Conservation (phyloP, 495 filamentous ascomycete genomes). For the Trichoderma orchidacearum region DNA sequence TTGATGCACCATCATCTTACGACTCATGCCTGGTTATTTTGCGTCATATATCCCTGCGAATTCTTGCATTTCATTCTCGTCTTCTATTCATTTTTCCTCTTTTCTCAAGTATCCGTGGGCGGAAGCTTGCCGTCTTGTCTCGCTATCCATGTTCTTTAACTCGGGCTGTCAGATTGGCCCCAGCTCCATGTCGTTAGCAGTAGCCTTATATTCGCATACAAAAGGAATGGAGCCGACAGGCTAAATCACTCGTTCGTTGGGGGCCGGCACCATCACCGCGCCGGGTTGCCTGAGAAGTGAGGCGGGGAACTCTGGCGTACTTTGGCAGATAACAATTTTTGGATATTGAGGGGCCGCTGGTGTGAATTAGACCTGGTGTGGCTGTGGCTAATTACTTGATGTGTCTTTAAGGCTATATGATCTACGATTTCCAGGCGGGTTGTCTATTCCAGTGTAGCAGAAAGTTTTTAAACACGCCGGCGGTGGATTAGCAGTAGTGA, state of each 20-base stretch:
- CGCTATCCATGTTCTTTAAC: background rate
- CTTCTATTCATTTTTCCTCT: background rate
- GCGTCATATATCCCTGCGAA: background rate
- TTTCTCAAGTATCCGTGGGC: background rate
- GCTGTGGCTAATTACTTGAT: too few species aligned
- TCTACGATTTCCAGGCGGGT: too few species aligned
- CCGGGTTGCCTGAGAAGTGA: background rate
- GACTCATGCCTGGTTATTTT: too few species aligned
- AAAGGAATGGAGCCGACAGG: background rate
- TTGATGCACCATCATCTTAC: too few species aligned
- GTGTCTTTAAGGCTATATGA: conserved; percentile 9
- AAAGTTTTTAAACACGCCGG: background rate
- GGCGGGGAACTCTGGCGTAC: background rate
- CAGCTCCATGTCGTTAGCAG: too few species aligned
- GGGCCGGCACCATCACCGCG: background rate
- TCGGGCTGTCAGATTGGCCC: too few species aligned
- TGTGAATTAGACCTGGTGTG: background rate
- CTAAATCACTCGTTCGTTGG: background rate
- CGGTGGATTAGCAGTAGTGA: background rate
- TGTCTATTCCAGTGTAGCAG: background rate
- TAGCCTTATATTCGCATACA: background rate
- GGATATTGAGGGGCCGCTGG: background rate
- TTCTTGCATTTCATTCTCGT: background rate
- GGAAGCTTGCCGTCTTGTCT: background rate
- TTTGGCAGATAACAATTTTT: background rate